A percentile compares a stretch with the other conserved stretches of the same genome.
Evolutionary conservation across 148 eudicot species (phyloP).

Genomic region (Silene latifolia): DNA sequence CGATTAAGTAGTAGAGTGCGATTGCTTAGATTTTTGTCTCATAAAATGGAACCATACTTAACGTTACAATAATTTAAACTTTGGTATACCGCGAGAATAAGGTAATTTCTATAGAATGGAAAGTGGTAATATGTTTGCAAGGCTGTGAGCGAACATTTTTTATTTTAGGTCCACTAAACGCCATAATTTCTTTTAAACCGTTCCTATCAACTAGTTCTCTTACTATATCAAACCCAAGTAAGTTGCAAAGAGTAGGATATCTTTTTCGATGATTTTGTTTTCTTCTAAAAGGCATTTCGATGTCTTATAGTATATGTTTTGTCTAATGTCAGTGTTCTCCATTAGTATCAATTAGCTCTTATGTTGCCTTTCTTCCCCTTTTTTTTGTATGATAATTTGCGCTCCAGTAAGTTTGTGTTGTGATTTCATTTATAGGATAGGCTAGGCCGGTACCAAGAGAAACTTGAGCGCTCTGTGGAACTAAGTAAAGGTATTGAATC

Average conservation of each 20-base stretch:
- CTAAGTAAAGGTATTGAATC: slow-evolving; percentile 62
- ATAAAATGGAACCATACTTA: background rate
- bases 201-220: background rate
- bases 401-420: background rate
- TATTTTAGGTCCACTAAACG: background rate
- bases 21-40: background rate
- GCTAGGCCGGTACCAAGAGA: slow-evolving; percentile 61
- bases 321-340: background rate
- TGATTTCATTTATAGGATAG: slow-evolving; percentile 56
- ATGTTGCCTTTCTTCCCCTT: background rate
- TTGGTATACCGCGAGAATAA: background rate
- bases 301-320: background rate
- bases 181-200: background rate
- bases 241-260: background rate
- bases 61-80: background rate
- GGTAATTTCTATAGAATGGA: background rate
- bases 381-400: background rate
- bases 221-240: background rate
- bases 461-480: slow-evolving; percentile 51
- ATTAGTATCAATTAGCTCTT: background rate
- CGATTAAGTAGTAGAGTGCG: background rate
- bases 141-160: background rate
- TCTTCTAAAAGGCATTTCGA: background rate
- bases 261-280: background rate
- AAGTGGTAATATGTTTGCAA: background rate